Percentiles rank a stretch among this genome's conserved stretches.
phyloP scores from a whole-genome alignment of 305 asterid genomes.

The Solanum hybrid region DNA sequence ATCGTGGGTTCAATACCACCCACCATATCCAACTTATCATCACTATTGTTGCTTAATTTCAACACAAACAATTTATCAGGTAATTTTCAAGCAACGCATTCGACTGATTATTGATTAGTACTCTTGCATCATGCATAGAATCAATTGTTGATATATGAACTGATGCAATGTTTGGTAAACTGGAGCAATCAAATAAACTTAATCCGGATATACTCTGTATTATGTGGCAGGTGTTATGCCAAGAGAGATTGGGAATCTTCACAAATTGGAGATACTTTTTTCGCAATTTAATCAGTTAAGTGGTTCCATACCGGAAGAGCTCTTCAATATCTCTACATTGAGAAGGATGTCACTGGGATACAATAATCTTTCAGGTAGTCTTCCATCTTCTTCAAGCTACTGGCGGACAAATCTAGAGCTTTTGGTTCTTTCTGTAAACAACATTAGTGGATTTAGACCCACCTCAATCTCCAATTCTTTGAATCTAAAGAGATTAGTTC shows the following conservation, averaged over 20 bases:
- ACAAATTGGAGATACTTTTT: not conserved
- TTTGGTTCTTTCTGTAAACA: not conserved
- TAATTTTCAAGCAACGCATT: not conserved
- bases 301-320: conserved; percentile 7
- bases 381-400: not conserved
- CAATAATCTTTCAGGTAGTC: conserved; percentile 1
- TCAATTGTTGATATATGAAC: not conserved
- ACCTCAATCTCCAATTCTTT: conserved; percentile 10
- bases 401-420: not conserved
- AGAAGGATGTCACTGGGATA: not conserved
- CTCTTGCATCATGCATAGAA: not conserved
- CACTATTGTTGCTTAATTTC: not conserved
- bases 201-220: not conserved
- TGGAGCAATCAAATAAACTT: not conserved
- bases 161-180: not conserved
- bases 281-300: not conserved
- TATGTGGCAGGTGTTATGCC: conserved; percentile 9
- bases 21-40: conserved; percentile 10
- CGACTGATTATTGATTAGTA: not conserved
- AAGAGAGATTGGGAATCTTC: conserved; percentile 8
- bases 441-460: conserved; percentile 8
- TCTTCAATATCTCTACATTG: conserved; percentile 13
- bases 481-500: not conserved
- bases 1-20: conserved; percentile 15
- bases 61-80: not conserved